Evolutionary conservation across 2,329 filamentous ascomycete genomes (phyloP), one percentile per base, ranked within the genome.

Genomic region (Stachybotrys chlorohalonatus): DNA sequence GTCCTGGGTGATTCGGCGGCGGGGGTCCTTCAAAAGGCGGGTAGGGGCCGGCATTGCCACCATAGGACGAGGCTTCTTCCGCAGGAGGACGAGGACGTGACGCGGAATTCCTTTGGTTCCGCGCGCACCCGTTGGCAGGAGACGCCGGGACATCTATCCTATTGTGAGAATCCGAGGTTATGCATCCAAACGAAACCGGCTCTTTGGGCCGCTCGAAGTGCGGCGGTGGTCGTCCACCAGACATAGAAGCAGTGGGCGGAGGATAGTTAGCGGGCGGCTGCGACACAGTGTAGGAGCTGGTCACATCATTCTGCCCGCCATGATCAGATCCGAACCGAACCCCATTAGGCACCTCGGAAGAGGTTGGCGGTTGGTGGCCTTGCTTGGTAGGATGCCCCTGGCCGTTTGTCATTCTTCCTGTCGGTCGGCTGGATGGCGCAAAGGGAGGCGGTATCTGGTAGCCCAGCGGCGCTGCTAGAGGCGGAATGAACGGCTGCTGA

Each of bases 371-470:
- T 42, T 5, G 36, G 36, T 5, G 36, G 8, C 13, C 9, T 9
- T 42, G 36, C 13, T 42, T 9, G 17, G 66, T 65, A 50, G 63
- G 63, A 54, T 61, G 57, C 53, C 65, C 55, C 39, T 73, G 70
- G 30, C 69, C 68, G 47, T 72, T 73, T 36, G 57, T 60, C 55
- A 64, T 56, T 46, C 63, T 60, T 47, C 62, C 65, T 47, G 66
- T 56, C 11, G 67, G 59, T 49, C 67, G 65, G 49, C 63, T 63
- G 16, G 65, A 63, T 50, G 73, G 73, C 54, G 73, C 68, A 56
- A 75, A 75, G 13, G 71, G 64, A 47, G 73, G 73, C 47, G 73
- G 73, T 68, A 76, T 71, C 56, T 74, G 72, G 60, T 75, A 75
- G 59, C 66, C 39, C 11, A 45, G 67, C 32, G 65, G 63, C 6